Conservation (phyloP, 2,329 filamentous ascomycete genomes). For the Dryadomyces quercivorus region DNA sequence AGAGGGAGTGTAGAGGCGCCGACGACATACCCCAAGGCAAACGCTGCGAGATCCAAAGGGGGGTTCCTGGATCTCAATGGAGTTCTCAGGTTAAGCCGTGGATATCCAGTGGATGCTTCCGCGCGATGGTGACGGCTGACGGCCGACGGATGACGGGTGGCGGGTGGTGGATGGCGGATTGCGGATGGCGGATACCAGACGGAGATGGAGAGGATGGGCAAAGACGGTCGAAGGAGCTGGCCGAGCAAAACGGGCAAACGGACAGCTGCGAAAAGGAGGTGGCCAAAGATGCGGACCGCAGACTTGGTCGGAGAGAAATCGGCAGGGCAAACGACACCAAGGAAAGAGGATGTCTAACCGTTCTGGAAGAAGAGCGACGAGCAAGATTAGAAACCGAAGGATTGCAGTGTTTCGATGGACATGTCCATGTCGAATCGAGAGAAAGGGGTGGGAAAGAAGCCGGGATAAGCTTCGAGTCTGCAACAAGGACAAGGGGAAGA, state of each 20-base stretch:
- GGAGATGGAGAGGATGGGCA: neutral
- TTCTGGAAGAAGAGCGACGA: neutral
- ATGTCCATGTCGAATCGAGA: slow-evolving; percentile 9
- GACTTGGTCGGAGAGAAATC: neutral
- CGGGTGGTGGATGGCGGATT: no score
- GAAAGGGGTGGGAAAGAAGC: neutral
- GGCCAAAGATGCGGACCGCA: neutral
- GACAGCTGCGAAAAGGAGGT: neutral
- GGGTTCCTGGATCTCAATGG: neutral
- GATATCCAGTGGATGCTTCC: no score
- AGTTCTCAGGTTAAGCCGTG: neutral
- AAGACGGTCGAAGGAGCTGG: neutral
- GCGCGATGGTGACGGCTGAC: neutral
- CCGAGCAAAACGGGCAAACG: neutral
- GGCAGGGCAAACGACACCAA: neutral
- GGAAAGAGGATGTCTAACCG: neutral
- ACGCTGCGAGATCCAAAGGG: neutral
- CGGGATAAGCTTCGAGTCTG: neutral
- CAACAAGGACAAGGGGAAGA: neutral
- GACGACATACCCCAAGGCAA: neutral
- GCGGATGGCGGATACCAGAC: no score
- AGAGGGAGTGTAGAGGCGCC: neutral
- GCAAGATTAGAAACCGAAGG: slow-evolving; percentile 3
- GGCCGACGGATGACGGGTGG: no score
- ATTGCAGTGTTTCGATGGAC: slow-evolving; percentile 5